Evolutionary conservation across 1,284 basidiomycete species (phyloP).

Genomic region (Austroboletus olivaceoglutinosus): DNA sequence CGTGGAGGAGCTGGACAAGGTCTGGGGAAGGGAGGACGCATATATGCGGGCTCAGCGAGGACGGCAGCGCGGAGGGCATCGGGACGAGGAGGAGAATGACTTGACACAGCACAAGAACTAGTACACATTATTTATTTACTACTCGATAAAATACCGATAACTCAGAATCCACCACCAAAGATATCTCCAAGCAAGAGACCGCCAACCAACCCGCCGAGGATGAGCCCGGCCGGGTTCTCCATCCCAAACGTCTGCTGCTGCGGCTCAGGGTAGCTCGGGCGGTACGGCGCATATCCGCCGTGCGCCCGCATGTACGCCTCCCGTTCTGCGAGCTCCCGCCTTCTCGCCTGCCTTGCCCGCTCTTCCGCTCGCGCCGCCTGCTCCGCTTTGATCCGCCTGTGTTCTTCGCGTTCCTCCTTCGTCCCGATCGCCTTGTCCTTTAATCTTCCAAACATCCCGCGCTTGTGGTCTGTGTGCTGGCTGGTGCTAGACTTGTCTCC

Average conservation of each 20-base stretch:
- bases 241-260: not conserved
- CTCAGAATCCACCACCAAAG: conserved; percentile 35
- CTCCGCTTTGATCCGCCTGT: conserved; percentile 36
- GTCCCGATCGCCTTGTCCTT: conserved; percentile 64
- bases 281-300: conserved; percentile 32
- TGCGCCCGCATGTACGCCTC: conserved; percentile 35
- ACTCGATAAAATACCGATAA: too few relatives aligned
- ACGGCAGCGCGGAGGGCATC: conserved; percentile 55
- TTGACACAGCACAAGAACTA: too few relatives aligned
- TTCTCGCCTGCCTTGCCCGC: conserved; percentile 13
- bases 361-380: conserved; percentile 32
- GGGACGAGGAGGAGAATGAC: too few relatives aligned
- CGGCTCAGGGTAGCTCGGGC: conserved; percentile 13
- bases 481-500: conserved; percentile 5
- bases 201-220: conserved; percentile 57
- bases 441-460: conserved; percentile 55
- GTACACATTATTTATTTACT: not conserved
- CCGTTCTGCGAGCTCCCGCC: conserved; percentile 20
- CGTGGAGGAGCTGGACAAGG: conserved; percentile 55
- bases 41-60: conserved; percentile 75
- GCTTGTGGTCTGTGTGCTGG: conserved; percentile 33
- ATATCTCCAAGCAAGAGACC: conserved; percentile 57
- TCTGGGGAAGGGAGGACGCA: conserved; percentile 70
- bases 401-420: conserved; percentile 59
- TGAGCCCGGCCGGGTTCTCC: conserved; percentile 26